These are phyloP conservation scores for Ampelomyces quisqualis DNA, from an alignment of 2,329 filamentous ascomycete species.

Conservation along the genomic window DNA sequence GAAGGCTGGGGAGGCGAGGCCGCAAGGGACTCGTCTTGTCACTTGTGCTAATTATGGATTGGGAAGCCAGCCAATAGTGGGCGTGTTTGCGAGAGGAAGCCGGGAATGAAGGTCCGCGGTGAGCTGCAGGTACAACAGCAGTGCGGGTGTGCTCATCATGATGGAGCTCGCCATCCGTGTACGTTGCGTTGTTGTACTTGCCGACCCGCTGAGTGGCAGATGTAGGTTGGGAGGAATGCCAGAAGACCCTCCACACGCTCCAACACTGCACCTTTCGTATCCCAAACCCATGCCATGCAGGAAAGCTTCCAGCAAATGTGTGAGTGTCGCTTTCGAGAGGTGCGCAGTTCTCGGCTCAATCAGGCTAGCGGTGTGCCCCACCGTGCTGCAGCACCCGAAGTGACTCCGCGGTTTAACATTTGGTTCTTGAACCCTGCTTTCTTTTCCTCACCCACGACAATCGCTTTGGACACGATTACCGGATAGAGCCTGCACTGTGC, in stretches of 20 bases:
- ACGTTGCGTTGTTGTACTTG: too few species aligned
- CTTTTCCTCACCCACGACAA: slow-evolving; percentile 1
- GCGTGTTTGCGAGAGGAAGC: slow-evolving; percentile 11
- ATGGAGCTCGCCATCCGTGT: too few species aligned
- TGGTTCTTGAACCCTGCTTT: slow-evolving; percentile 13
- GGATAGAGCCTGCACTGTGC: too few species aligned
- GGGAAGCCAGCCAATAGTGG: slow-evolving; percentile 30
- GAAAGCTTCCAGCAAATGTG: too few species aligned
- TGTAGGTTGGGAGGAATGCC: too few species aligned
- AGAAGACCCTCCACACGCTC: too few species aligned
- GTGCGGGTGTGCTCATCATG: too few species aligned
- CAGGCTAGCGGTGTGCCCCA: slow-evolving; percentile 6
- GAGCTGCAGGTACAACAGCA: slow-evolving; percentile 30
- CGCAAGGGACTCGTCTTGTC: slow-evolving; percentile 30
- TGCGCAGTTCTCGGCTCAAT: slow-evolving; percentile 9
- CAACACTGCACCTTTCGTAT: too few species aligned
- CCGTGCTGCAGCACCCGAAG: slow-evolving; percentile 9
- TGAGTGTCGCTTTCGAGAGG: slow-evolving; percentile 11
- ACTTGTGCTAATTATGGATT: slow-evolving; percentile 28
- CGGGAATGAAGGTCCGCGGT: slow-evolving; percentile 6
- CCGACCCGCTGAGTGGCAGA: too few species aligned
- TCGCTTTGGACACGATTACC: not conserved
- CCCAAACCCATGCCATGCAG: too few species aligned
- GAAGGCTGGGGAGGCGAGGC: slow-evolving; percentile 33
- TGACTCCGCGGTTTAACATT: not conserved